phyloP scores from a whole-genome alignment of 352 stramenopile genomes.

The Blastocystis sp. region DNA sequence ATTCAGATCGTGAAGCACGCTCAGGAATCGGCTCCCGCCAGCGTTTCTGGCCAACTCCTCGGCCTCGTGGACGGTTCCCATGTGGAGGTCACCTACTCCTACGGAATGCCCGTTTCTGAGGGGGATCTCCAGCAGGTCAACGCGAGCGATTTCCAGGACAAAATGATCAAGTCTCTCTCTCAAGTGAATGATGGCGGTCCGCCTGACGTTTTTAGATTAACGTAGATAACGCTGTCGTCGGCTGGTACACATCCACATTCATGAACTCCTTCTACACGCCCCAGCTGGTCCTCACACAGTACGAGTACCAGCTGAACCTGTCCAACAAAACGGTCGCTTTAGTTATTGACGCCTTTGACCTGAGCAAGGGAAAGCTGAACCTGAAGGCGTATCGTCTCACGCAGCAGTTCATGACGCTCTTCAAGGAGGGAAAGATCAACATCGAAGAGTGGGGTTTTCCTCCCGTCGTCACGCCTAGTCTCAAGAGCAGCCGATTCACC shows the following conservation, averaged over 20 bases:
- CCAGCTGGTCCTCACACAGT: conserved; percentile 57
- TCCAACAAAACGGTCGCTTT: conserved; percentile 47
- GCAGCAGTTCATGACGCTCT: conserved; percentile 39
- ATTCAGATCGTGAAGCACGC: conserved; percentile 69
- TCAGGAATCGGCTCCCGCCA: conserved; percentile 13
- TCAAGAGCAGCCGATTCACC: neutral
- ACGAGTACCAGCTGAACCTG: conserved; percentile 29
- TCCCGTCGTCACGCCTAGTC: conserved; percentile 9
- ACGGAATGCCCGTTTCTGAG: conserved; percentile 45
- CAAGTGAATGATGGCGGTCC: neutral
- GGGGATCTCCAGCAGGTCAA: conserved; percentile 44
- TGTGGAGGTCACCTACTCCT: conserved; percentile 58
- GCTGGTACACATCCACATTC: conserved; percentile 67
- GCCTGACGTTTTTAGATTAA: conserved; percentile 27
- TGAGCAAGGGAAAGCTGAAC: conserved; percentile 43
- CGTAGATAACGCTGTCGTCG: conserved; percentile 54
- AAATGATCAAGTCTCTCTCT: conserved; percentile 44
- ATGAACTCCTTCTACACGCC: conserved; percentile 65
- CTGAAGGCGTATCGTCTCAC: conserved; percentile 58
- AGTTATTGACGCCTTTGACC: conserved; percentile 55
- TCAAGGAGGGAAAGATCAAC: conserved; percentile 61
- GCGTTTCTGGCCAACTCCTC: conserved; percentile 57
- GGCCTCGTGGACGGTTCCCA: conserved; percentile 11
- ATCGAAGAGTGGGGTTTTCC: conserved; percentile 36
- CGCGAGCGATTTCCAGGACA: conserved; percentile 22